Conservation (phyloP, 495 filamentous ascomycete genomes). For the Platismatia glauca region DNA sequence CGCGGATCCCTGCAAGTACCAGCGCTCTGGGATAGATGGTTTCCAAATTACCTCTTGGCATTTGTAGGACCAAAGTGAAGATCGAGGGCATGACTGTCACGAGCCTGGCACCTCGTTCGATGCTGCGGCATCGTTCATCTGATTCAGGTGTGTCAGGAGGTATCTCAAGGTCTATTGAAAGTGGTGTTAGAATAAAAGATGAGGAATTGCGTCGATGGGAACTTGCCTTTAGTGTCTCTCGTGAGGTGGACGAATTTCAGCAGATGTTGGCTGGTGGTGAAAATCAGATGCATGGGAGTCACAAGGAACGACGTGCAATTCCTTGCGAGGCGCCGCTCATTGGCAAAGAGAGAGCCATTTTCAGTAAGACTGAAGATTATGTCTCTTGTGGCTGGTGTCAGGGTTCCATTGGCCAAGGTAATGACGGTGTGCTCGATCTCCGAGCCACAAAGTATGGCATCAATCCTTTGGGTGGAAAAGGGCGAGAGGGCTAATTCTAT, state of each 20-base stretch:
- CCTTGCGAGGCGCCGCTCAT: conserved; percentile 59
- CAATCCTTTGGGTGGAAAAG: not conserved
- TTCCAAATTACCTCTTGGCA: conserved; percentile 91
- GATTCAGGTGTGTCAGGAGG: conserved; percentile 82
- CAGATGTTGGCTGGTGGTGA: conserved; percentile 83
- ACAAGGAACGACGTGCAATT: conserved; percentile 87
- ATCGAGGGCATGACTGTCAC: conserved; percentile 84
- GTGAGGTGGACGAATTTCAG: conserved; percentile 87
- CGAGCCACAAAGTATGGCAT: not conserved
- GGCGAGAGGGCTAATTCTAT: not conserved
- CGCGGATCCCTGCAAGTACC: conserved; percentile 78
- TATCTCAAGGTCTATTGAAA: conserved; percentile 57
- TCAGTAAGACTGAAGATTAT: conserved; percentile 57
- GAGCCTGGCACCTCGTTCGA: conserved; percentile 79
- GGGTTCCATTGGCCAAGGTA: not conserved
- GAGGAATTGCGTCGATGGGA: not conserved
- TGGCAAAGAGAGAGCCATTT: conserved; percentile 69
- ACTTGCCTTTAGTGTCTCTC: conserved; percentile 47
- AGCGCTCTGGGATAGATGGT: conserved; percentile 90
- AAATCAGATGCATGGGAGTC: conserved; percentile 75
- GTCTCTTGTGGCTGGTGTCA: not conserved
- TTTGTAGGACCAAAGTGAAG: conserved; percentile 76
- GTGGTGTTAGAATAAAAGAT: conserved; percentile 13
- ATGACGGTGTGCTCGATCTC: not conserved
- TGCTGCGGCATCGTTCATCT: conserved; percentile 85